Conservation (phyloP, 2,329 filamentous ascomycete species). For the Claviceps sp. region DNA sequence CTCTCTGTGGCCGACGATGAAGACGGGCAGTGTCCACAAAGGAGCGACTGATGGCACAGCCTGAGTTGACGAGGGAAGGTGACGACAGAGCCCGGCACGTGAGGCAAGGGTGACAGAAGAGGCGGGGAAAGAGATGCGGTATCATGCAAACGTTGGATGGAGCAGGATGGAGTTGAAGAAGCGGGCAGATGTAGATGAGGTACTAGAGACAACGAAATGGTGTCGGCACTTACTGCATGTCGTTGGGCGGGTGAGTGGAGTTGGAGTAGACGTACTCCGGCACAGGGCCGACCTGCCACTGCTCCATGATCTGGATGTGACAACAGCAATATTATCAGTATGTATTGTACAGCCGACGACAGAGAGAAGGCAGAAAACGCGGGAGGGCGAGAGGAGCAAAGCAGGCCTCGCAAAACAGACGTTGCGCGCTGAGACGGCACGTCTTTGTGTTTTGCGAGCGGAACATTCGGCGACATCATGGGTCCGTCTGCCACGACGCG, state of each 20-base stretch:
- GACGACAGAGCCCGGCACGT: background rate
- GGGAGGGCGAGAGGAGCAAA: conserved; percentile 2
- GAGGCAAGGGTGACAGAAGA: background rate
- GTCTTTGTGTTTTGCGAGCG: conserved; percentile 5
- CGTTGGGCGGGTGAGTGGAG: conserved; percentile 39
- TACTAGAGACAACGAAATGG: conserved; percentile 20
- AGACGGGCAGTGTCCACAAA: background rate
- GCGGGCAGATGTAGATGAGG: conserved; percentile 8
- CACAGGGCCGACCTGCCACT: conserved; percentile 48
- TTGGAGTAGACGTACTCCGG: conserved; percentile 45
- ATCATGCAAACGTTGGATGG: conserved; percentile 1
- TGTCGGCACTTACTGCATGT: conserved; percentile 43
- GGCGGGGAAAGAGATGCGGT: background rate
- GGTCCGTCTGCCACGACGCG: conserved; percentile 11
- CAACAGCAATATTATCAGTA: conserved; percentile 12
- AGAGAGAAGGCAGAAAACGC: conserved; percentile 7
- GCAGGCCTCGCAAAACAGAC: conserved; percentile 4
- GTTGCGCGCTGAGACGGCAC: background rate
- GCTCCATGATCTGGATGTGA: conserved; percentile 39
- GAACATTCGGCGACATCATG: conserved; percentile 8
- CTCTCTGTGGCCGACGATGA: background rate
- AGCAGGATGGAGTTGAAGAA: conserved; percentile 3
- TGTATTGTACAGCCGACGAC: conserved; percentile 8
- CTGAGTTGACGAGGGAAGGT: background rate
- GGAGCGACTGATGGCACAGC: background rate